These are phyloP conservation scores for Colletotrichum shisoi DNA, from an alignment of 2,329 filamentous ascomycete species.

Conservation along the genomic window DNA sequence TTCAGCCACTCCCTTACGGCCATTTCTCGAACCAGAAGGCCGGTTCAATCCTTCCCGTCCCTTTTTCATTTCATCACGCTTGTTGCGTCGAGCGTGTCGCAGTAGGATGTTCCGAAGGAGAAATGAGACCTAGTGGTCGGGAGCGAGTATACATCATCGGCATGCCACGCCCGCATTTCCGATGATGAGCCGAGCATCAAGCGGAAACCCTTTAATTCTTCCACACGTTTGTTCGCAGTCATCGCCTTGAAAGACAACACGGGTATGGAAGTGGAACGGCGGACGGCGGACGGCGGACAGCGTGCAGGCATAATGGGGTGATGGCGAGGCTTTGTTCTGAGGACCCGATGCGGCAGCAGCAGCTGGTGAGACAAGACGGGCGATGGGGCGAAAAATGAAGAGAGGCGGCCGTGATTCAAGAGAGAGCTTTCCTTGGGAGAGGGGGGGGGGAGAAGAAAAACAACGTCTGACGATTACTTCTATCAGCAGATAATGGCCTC, in stretches of 20 bases:
- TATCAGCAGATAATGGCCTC: slow-evolving; percentile 39
- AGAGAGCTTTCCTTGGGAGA: background rate
- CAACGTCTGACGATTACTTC: slow-evolving; percentile 35
- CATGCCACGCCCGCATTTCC: background rate
- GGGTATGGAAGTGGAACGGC: background rate
- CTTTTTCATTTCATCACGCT: background rate
- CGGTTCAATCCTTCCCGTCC: background rate
- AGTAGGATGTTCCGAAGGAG: background rate
- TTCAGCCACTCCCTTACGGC: background rate
- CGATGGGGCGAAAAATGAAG: slow-evolving; percentile 11
- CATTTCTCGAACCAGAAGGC: slow-evolving; percentile 8
- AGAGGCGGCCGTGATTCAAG: background rate
- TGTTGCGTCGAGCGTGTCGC: background rate
- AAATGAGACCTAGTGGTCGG: slow-evolving; percentile 26
- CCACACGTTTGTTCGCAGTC: background rate
- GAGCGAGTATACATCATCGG: background rate
- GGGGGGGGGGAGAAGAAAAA: background rate
- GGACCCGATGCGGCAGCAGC: slow-evolving; percentile 4
- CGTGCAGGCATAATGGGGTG: slow-evolving; percentile 17
- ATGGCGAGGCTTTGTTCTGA: slow-evolving; percentile 15
- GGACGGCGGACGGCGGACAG: slow-evolving; percentile 11
- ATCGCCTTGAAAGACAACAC: background rate
- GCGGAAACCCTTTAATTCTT: background rate
- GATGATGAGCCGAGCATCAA: slow-evolving; percentile 2
- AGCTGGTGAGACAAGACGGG: slow-evolving; percentile 16